Evolutionary conservation across 2,329 filamentous ascomycete genomes (phyloP), one percentile per base, ranked within the genome.

Genomic region (Colletotrichum aenigma): DNA sequence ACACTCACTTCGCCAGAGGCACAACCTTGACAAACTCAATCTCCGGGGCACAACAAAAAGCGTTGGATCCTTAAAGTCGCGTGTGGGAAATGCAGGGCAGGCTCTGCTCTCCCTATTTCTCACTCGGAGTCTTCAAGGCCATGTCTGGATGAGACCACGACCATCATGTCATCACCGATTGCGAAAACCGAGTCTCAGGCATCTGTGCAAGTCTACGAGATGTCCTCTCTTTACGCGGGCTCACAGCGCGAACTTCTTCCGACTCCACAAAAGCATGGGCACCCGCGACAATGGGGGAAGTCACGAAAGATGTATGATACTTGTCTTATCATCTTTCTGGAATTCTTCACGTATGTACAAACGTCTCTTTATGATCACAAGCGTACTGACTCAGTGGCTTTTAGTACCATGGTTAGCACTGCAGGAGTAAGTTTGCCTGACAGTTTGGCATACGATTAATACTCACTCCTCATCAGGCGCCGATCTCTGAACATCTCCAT

Each of bases 321-420:
- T 8, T 48, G 60, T 26, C 10, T 61, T 7, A 52, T 74, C 4
- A 60, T 71, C 7, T 74, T 74, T n/a, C 34, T 74, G 1, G 71
- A 74, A 28, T 74, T 74, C 13, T 74, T 66, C 34, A 74, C 71
- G 71, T 71, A 61, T 2, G 58, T 52, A 28, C 5, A 60, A 10
- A 6, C 1, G 3, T 21, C 1, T 28, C 1, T 18, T 34, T 6
- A 6, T 24, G 7, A 16, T 2, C 34, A 3, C 1, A 1, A 15
- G 0, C 7, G 1, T 16, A 7, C 13, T 71, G 15, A 66, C 60
- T 28, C 3, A 0, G 4, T 3, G 16, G 0, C 30, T 24, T 24
- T 9, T 4, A 71, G 60, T 8, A 71, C 67, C 0, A 74, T 65
- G 21, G 71, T 71, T 1, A 74, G 71, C 52, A 74, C 71, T 2